Evolutionary conservation across 768 basidiomycete species (phyloP).

Genomic region (Lactarius psammicola): DNA sequence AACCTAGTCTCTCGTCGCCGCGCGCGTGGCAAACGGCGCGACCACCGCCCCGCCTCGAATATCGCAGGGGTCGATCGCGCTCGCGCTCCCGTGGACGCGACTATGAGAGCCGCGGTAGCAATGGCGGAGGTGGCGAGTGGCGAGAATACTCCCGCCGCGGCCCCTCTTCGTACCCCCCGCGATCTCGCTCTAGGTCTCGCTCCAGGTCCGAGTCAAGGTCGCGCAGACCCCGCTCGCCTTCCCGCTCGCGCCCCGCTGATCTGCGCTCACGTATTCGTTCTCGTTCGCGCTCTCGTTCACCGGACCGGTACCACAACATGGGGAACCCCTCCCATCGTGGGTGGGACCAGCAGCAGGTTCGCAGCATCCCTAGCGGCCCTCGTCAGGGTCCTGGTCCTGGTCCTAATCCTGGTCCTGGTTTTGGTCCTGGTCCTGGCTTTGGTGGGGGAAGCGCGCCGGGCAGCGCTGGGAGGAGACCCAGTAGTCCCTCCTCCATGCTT

Average conservation of each 20-base stretch:
- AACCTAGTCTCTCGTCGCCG: not conserved
- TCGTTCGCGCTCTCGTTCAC: not conserved
- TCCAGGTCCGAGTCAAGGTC: not conserved
- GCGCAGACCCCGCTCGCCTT: not conserved
- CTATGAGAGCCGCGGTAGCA: not conserved
- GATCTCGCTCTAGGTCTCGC: not conserved
- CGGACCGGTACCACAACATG: not conserved
- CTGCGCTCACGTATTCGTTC: not conserved
- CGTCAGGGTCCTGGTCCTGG: not conserved
- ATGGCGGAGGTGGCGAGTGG: not conserved
- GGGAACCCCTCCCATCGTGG: not conserved
- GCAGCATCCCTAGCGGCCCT: not conserved
- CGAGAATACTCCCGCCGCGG: not conserved
- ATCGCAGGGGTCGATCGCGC: not conserved
- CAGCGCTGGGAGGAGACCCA: not conserved
- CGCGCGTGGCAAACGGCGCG: not conserved
- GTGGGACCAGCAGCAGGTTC: not conserved
- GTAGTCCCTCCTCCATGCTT: not conserved
- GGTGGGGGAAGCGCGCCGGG: not conserved
- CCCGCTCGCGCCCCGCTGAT: not conserved
- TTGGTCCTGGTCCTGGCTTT: not conserved
- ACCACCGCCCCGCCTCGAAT: not conserved
- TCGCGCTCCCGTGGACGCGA: slow-evolving; percentile 13
- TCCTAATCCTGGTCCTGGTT: not conserved
- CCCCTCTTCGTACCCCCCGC: not conserved